These are phyloP conservation scores for Puccinia polysora DNA, from an alignment of 1,284 basidiomycete species.

Conservation along the genomic window DNA sequence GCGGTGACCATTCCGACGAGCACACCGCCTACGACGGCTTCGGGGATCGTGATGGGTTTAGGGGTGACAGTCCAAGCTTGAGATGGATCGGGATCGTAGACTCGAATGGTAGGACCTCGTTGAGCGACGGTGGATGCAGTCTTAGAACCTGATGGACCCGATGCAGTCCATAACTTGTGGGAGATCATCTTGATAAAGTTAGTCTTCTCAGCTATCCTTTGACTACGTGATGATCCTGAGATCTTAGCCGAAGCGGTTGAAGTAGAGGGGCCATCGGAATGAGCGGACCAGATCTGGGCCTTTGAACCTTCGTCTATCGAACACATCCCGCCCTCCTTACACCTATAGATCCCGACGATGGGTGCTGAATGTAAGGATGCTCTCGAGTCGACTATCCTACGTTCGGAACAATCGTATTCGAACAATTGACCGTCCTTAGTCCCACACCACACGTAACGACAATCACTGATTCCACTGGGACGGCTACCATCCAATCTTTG, in stretches of 20 bases:
- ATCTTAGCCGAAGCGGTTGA: neutral
- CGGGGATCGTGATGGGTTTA: conserved; percentile 47
- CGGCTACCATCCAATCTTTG: no score
- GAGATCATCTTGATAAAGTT: conserved; percentile 70
- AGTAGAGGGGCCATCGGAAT: no score
- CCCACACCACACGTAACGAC: conserved; percentile 70
- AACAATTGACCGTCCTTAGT: conserved; percentile 80
- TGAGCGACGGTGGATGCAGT: conserved; percentile 54
- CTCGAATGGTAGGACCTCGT: conserved; percentile 66
- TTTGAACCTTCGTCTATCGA: conserved; percentile 79
- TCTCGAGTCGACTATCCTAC: conserved; percentile 61
- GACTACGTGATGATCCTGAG: conserved; percentile 55
- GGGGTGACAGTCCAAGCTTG: conserved; percentile 45
- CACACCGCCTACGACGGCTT: conserved; percentile 46
- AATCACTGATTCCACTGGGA: no score
- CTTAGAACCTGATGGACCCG: conserved; percentile 54
- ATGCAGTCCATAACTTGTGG: conserved; percentile 70
- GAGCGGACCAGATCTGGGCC: conserved; percentile 62
- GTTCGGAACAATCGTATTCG: conserved; percentile 69
- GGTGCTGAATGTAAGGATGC: conserved; percentile 63
- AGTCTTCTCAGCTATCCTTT: conserved; percentile 72
- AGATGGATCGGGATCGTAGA: conserved; percentile 63
- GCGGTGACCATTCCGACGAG: conserved; percentile 70
- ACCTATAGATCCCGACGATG: conserved; percentile 68
- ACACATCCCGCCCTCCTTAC: conserved; percentile 62